A percentile compares a stretch with the other conserved stretches of the same genome.
Evolutionary conservation across 306 rosid species (phyloP).

Genomic region (Cucumis hystrix): DNA sequence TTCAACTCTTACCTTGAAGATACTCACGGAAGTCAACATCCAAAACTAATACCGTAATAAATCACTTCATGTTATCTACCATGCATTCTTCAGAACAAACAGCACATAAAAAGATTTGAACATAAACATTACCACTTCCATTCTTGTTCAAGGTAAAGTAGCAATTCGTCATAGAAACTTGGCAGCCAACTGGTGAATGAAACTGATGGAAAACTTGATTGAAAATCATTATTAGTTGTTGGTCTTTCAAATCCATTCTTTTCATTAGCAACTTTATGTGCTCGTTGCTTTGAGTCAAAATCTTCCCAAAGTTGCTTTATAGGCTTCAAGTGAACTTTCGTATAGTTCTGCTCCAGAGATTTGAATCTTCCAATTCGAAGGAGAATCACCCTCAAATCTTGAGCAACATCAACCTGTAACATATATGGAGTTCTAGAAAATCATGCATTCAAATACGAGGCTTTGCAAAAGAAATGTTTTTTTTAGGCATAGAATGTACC

Average conservation of each 20-base stretch:
- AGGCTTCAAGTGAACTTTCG: constrained; percentile 87
- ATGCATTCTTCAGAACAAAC: background rate
- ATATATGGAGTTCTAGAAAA: background rate
- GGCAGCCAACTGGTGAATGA: constrained; percentile 83
- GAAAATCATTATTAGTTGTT: constrained; percentile 33
- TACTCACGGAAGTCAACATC: background rate
- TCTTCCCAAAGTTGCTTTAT: constrained; percentile 88
- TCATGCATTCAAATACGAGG: background rate
- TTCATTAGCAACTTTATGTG: constrained; percentile 42
- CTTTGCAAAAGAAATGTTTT: background rate
- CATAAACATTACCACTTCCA: constrained; percentile 71
- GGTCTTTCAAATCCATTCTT: constrained; percentile 48
- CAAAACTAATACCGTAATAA: background rate
- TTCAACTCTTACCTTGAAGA: background rate
- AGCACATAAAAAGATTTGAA: constrained; percentile 10
- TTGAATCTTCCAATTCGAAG: constrained; percentile 95
- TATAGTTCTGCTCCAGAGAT: constrained; percentile 81
- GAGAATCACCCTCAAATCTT: constrained; percentile 82
- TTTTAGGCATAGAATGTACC: constrained; percentile 19
- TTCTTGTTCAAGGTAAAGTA: constrained; percentile 96
- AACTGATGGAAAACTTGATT: constrained; percentile 32
- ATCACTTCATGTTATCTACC: background rate
- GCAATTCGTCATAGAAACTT: constrained; percentile 79
- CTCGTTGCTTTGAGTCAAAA: constrained; percentile 51
- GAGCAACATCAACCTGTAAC: constrained; percentile 68